Evolutionary conservation across 2,329 filamentous ascomycete genomes (phyloP).

Genomic region (Shiraia sp.): DNA sequence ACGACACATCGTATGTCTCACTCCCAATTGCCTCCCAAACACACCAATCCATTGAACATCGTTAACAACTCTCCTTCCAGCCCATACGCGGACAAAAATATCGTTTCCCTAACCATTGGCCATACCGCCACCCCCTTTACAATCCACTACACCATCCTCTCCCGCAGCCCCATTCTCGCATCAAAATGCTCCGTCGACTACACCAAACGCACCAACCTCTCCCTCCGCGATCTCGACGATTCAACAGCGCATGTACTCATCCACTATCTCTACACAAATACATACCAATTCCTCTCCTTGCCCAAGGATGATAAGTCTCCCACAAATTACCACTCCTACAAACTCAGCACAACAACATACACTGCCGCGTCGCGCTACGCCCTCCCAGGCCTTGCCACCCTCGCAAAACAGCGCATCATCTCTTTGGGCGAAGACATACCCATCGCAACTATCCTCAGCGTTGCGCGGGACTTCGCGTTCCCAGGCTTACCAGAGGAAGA

Average conservation of each 20-base stretch:
- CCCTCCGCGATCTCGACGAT: conserved; percentile 29
- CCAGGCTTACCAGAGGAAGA: conserved; percentile 27
- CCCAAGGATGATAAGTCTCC: conserved; percentile 4
- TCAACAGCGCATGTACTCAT: conserved; percentile 28
- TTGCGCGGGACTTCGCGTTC: conserved; percentile 27
- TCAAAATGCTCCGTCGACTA: conserved; percentile 12
- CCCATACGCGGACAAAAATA: conserved; percentile 21
- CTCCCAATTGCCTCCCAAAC: neutral
- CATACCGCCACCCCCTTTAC: conserved; percentile 20
- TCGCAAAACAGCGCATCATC: conserved; percentile 28
- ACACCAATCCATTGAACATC: neutral
- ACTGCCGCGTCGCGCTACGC: conserved; percentile 31
- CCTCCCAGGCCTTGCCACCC: conserved; percentile 25
- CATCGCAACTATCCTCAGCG: conserved; percentile 25
- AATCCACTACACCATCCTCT: conserved; percentile 29
- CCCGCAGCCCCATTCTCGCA: conserved; percentile 24
- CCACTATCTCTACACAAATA: conserved; percentile 28
- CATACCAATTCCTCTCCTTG: conserved; percentile 21
- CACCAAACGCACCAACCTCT: conserved; percentile 17
- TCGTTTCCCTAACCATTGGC: conserved; percentile 26
- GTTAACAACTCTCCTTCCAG: conserved; percentile 8
- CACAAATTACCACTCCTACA: conserved; percentile 13
- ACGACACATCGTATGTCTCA: conserved; percentile 20
- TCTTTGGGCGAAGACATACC: conserved; percentile 17
- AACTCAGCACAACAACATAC: conserved; percentile 27